Evolutionary conservation across 352 stramenopile species (phyloP).

Genomic region (Pythium monospermum): DNA sequence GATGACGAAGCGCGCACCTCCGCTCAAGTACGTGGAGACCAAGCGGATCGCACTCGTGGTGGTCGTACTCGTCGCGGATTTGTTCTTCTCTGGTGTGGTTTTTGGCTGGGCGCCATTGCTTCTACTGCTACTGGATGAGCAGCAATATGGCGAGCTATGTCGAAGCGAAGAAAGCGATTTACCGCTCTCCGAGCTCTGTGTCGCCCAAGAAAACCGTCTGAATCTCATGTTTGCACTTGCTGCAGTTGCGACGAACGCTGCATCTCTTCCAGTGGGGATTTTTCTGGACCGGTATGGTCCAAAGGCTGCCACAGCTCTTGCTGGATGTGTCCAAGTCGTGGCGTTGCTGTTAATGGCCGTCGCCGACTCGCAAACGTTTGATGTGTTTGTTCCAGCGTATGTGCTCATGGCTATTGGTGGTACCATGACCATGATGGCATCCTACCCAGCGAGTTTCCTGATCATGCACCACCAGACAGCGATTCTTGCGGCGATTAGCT

Average conservation of each 20-base stretch:
- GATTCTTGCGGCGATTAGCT: conserved; percentile 40
- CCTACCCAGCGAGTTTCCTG: conserved; percentile 37
- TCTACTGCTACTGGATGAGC: conserved; percentile 71
- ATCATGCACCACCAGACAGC: conserved; percentile 33
- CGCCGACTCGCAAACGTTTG: conserved; percentile 46
- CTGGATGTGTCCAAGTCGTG: conserved; percentile 52
- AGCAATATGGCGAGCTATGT: conserved; percentile 78
- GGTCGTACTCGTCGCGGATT: conserved; percentile 60
- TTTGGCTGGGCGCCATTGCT: conserved; percentile 85
- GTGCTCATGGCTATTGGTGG: conserved; percentile 29
- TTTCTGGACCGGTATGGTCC: conserved; percentile 69
- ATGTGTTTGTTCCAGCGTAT: conserved; percentile 41
- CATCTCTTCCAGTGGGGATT: conserved; percentile 64
- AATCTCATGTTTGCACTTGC: conserved; percentile 84
- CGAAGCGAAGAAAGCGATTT: conserved; percentile 1
- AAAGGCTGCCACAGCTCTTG: conserved; percentile 37
- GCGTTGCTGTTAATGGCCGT: conserved; percentile 67
- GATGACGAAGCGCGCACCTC: no score
- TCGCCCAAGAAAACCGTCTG: conserved; percentile 70
- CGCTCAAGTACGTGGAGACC: conserved; percentile 23
- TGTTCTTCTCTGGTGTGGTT: conserved; percentile 80
- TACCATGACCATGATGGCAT: conserved; percentile 44
- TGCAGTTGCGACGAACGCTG: conserved; percentile 68
- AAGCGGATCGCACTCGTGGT: conserved; percentile 58
- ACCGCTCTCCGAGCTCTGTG: conserved; percentile 26